Percentiles rank a stretch among this genome's conserved stretches.
Evolutionary conservation across 306 rosid species (phyloP).

Genomic region (Arachis hypogaea): DNA sequence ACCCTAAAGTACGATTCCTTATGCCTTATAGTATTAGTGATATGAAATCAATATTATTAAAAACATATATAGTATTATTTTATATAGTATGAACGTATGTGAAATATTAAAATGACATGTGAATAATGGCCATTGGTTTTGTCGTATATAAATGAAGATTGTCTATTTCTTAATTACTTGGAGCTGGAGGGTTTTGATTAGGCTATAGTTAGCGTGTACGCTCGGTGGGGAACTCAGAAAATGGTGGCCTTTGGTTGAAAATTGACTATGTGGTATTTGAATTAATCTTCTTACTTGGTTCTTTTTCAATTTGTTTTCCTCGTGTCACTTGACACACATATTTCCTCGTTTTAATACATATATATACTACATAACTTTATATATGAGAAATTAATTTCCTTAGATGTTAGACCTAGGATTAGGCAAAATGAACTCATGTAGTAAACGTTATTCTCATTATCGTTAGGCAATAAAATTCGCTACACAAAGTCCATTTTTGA

Average conservation of each 20-base stretch:
- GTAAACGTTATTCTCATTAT: conserved; percentile 1
- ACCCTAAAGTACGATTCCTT: too few species aligned
- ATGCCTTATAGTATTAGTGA: too few species aligned
- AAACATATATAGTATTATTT: too few species aligned
- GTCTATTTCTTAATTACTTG: neutral
- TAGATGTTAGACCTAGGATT: neutral
- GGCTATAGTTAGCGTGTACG: neutral
- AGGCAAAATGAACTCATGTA: neutral
- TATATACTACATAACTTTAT: too few species aligned
- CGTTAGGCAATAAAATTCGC: neutral
- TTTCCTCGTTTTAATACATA: neutral
- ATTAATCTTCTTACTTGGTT: neutral
- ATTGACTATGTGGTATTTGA: conserved; percentile 3
- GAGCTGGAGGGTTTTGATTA: neutral
- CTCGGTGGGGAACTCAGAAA: conserved; percentile 10
- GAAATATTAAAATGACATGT: neutral
- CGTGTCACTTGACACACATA: neutral
- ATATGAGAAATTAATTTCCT: neutral
- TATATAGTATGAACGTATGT: too few species aligned
- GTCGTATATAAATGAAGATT: conserved; percentile 16
- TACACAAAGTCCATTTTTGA: neutral
- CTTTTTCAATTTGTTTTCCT: neutral
- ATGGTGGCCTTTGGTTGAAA: neutral
- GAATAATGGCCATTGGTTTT: conserved; percentile 16
- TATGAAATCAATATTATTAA: too few species aligned